These are phyloP conservation scores for Leccinum pachyderme DNA, from an alignment of 1,284 basidiomycete genomes.

Conservation along the genomic window DNA sequence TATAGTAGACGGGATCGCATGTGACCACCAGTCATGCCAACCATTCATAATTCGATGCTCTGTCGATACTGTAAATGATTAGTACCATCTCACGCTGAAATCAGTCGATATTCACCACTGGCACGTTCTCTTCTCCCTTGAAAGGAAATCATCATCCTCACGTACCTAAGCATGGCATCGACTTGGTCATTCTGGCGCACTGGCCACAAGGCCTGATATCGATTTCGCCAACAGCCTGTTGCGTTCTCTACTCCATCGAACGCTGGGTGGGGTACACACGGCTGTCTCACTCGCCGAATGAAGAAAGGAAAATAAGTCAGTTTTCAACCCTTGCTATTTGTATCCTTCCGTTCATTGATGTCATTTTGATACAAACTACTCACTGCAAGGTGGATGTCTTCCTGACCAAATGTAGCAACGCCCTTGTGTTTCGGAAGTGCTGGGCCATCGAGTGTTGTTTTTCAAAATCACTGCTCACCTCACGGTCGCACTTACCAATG, in stretches of 20 bases:
- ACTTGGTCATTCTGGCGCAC: background rate
- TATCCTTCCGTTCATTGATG: conserved; percentile 6
- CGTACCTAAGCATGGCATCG: background rate
- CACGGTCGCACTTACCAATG: too few species aligned
- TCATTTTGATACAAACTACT: background rate
- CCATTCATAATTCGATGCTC: too few species aligned
- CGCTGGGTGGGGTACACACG: background rate
- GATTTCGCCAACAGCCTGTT: background rate
- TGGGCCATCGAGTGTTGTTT: conserved; percentile 5
- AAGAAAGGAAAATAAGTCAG: too few species aligned
- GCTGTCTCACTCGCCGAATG: background rate
- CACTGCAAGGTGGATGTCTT: conserved; percentile 12
- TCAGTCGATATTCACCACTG: background rate
- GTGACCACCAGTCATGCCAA: too few species aligned
- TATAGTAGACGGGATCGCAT: background rate
- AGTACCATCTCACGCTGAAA: background rate
- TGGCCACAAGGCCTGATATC: too few species aligned
- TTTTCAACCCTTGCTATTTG: conserved; percentile 11
- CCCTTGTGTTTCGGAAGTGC: conserved; percentile 12
- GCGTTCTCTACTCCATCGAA: background rate
- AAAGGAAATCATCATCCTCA: background rate
- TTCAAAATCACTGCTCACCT: background rate
- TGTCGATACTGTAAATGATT: too few species aligned
- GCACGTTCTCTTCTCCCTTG: background rate
- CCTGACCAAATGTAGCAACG: conserved; percentile 15